Base-by-base conservation (phyloP, 768 basidiomycete species). In the Myochromella boudieri region DNA sequence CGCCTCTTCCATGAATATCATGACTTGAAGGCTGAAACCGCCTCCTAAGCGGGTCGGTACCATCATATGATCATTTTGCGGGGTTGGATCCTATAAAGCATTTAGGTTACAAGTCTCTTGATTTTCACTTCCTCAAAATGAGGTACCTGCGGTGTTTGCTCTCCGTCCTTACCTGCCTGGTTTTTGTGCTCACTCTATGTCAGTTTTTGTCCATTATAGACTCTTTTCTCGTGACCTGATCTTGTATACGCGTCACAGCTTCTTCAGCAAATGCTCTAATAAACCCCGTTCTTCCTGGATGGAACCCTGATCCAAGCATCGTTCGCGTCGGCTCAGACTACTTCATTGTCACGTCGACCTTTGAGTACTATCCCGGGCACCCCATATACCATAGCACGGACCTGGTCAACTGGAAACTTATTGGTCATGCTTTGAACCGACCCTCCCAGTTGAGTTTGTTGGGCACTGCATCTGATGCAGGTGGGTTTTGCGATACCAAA, bases 331-430 rank as follows among this genome's bases (percentile, higher is more conserved):
- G 66, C 10, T 42, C 59, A 1, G 67, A 70, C 53, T 72, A 70
- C 44, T 72, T 70, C 53, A 62, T 69, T 37, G 59, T 64, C 3
- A 71, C 69, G 1, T 70, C 69, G 1, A 64, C 66, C 4, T 72
- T 72, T 21, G 70, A 70, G 46, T 68, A 68, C 43, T 72, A 62
- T 47, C 71, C 71, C 11, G 71, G 69, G 4, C 64, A 69, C 42
- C 68, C 71, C 1, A 70, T 72, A n/a, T 71, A 72, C 50, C 68
- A 71, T 41, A 70, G 67, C 56, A 70, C 53, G 49, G 57, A 71
- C 38, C 53, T 72, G 32, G 60, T 63, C 14, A 46, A 53, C 29
- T 72, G 70, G 70, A 57, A 54, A 12, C 58, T 71, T 12, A 65
- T 72, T 48, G 68, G 69, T 3, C 70, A 72, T 50, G 69, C 59